Conservation (phyloP, 306 rosid species). For the Carpinus viminea region DNA sequence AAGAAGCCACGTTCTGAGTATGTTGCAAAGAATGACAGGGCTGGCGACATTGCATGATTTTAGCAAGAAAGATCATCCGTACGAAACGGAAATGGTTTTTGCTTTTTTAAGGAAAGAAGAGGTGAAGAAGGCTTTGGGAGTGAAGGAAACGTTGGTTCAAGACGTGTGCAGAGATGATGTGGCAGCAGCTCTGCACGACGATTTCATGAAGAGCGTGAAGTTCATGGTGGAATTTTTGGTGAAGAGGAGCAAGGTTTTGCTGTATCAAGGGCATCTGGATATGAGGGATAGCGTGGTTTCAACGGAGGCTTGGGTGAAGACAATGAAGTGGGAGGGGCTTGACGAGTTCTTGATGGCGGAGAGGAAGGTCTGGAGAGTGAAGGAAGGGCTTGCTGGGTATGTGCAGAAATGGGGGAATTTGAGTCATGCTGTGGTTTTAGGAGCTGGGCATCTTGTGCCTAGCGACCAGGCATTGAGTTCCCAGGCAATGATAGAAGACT, state of each 20-base stretch:
- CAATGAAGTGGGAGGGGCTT: conserved; percentile 67
- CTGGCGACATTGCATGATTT: conserved; percentile 69
- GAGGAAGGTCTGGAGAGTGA: conserved; percentile 68
- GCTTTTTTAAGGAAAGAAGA: conserved; percentile 40
- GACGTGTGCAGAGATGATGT: conserved; percentile 55
- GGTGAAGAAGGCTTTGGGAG: conserved; percentile 52
- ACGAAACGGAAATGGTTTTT: conserved; percentile 37
- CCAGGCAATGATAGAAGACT: conserved; percentile 77
- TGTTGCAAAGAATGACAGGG: conserved; percentile 59
- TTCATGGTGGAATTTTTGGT: conserved; percentile 59
- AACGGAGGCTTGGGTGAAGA: conserved; percentile 73
- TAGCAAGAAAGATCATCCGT: conserved; percentile 35
- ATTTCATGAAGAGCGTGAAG: conserved; percentile 85
- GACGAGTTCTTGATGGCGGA: conserved; percentile 47
- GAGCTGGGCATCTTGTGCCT: conserved; percentile 79
- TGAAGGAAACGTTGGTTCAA: conserved; percentile 33
- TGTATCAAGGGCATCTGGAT: conserved; percentile 75
- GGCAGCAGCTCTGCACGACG: conserved; percentile 38
- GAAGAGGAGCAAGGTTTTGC: conserved; percentile 49
- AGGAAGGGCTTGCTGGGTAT: conserved; percentile 67
- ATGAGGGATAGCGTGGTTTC: conserved; percentile 63
- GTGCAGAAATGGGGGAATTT: conserved; percentile 75
- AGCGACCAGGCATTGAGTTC: conserved; percentile 57
- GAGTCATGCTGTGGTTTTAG: conserved; percentile 66
- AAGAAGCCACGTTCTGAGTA: conserved; percentile 16